Evolutionary conservation across 2,329 filamentous ascomycete genomes (phyloP).

Genomic region (Chrysosporium queenslandicum): DNA sequence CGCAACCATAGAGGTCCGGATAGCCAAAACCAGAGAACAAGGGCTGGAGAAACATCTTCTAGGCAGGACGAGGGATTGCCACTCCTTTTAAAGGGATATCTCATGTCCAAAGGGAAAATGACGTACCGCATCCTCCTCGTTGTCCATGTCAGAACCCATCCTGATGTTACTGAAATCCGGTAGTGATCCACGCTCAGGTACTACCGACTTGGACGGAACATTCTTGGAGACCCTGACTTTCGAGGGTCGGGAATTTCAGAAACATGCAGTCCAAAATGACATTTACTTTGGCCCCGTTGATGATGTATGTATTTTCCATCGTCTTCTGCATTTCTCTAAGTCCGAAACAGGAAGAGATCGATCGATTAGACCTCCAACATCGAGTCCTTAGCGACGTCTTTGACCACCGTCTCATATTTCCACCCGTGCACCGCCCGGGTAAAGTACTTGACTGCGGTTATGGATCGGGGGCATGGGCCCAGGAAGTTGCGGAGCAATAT

Average conservation of each 20-base stretch:
- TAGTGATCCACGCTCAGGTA: conserved; percentile 39
- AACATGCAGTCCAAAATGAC: conserved; percentile 53
- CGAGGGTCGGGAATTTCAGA: conserved; percentile 57
- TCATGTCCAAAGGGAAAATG: conserved; percentile 1
- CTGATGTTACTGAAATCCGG: not conserved
- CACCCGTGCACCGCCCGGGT: conserved; percentile 49
- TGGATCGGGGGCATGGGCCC: conserved; percentile 61
- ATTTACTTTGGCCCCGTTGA: conserved; percentile 61
- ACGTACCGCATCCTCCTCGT: conserved; percentile 6
- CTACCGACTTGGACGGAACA: conserved; percentile 45
- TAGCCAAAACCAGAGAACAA: not conserved
- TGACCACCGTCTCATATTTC: conserved; percentile 58
- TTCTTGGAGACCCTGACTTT: conserved; percentile 51
- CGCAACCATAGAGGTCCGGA: not conserved
- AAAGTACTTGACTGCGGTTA: conserved; percentile 63
- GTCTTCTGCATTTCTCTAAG: not conserved
- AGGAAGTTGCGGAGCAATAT: conserved; percentile 55
- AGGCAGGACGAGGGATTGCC: not conserved
- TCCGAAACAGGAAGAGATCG: conserved; percentile 52
- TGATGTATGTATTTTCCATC: conserved; percentile 45
- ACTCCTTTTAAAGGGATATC: not conserved
- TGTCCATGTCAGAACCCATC: not conserved
- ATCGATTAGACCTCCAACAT: conserved; percentile 56
- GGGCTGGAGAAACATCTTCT: not conserved
- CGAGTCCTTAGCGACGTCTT: conserved; percentile 54